These are phyloP conservation scores for Dorcoceras hygrometricum DNA, from an alignment of 257 asterid species.

Conservation along the genomic window DNA sequence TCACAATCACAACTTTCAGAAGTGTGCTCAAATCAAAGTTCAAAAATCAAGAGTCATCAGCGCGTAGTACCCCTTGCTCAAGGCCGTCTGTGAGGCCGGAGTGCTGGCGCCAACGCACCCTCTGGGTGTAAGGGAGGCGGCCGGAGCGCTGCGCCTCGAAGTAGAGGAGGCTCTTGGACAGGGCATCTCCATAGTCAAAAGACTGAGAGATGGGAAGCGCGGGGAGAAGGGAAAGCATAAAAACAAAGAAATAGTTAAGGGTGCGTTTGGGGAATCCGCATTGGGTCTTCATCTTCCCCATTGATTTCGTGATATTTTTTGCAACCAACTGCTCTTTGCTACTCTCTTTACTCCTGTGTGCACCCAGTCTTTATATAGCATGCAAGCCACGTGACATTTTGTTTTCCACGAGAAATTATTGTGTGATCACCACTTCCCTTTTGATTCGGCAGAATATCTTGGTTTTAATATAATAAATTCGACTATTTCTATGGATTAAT, in stretches of 20 bases:
- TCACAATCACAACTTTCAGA: background rate
- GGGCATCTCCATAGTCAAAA: constrained; percentile 61
- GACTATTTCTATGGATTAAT: no score
- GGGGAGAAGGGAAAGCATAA: constrained; percentile 30
- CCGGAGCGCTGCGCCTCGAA: constrained; percentile 98
- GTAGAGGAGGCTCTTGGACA: constrained; percentile 79
- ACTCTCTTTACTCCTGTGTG: background rate
- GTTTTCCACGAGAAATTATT: background rate
- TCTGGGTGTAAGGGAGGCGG: constrained; percentile 72
- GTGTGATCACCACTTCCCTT: no score
- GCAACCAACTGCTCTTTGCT: background rate
- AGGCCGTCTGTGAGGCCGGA: constrained; percentile 95
- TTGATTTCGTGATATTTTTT: constrained; percentile 6
- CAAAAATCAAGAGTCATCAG: no score
- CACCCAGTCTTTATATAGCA: background rate
- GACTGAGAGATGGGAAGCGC: constrained; percentile 33
- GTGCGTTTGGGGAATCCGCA: constrained; percentile 12
- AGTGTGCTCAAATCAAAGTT: background rate
- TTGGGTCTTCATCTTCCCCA: constrained; percentile 37
- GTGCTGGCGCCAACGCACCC: constrained; percentile 85
- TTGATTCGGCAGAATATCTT: background rate
- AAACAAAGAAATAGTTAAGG: constrained; percentile 9
- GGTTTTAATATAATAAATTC: background rate
- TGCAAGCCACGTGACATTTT: background rate
- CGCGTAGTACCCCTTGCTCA: constrained; percentile 91